Evolutionary conservation across 345 rosid species (phyloP), one percentile per base, ranked within the genome.

Genomic region (Ceriops decandra): DNA sequence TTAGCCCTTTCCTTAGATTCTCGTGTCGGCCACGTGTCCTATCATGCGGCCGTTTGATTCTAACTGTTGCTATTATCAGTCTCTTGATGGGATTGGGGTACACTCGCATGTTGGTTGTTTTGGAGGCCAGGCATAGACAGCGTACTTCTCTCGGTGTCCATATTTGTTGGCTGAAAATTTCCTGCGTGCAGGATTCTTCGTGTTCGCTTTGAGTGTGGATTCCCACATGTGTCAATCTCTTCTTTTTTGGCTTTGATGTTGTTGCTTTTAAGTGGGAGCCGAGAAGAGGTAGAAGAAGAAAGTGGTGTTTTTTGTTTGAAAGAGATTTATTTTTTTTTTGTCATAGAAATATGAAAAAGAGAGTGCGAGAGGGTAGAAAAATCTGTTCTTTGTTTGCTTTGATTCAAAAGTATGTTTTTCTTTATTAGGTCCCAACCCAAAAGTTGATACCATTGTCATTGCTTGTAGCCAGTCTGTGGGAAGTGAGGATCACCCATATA

Each of bases 1-100:
- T 7, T 42, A 51, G 32, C 52, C 60, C 63, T 54, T 61, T 46
- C 64, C 16, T 38, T 33, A 9, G 74, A 82, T 83, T 70, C 83
- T 85, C 81, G 76, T 85, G 90, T 80, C 85, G 76, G 82, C 87
- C 85, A 80, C 84, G 83, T 85, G 84, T 81, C 74, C 26, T 62
- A 68, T 68, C 77, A 11, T 67, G 11, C 35, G 62, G 74, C 85
- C 87, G 81, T 83, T 54, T 61, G 66, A 64, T 42, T 69, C 32
- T 4, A n/a, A 46, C 6, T 36, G 59, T 15, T 58, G 68, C 35
- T 56, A 6, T 6, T 9, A 52, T 68, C 68, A 59, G 24, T 36
- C 13, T 24, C 36, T 1, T 63, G 84, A 80, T 78, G 73, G 81
- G 73, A 82, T 74, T 62, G 49, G 11, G 15, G 38, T 58, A 69